Percentiles rank a stretch among this genome's conserved stretches.
phyloP scores from a whole-genome alignment of 2,329 filamentous ascomycete species.

The Bertia moriformis region DNA sequence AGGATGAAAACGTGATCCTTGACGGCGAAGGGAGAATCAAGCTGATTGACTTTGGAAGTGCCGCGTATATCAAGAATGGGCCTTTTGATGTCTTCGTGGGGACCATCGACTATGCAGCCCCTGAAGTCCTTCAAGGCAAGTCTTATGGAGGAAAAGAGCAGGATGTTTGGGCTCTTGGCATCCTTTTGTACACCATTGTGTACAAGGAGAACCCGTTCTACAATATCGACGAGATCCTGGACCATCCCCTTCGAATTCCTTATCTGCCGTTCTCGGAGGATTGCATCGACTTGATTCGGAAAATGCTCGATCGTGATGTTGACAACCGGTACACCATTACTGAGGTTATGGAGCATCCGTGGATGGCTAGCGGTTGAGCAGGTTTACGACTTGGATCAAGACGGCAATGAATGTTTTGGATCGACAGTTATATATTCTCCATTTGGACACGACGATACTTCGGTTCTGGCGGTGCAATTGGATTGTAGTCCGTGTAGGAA shows the following conservation, averaged over 20 bases:
- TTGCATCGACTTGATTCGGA: conserved; percentile 78
- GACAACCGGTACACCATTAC: conserved; percentile 71
- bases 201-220: conserved; percentile 99
- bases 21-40: conserved; percentile 94
- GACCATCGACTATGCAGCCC: conserved; percentile 95
- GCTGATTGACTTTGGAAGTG: conserved; percentile 94
- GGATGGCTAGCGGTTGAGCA: conserved; percentile 28
- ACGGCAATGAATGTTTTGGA: no score
- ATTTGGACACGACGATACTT: no score
- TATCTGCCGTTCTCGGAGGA: conserved; percentile 70
- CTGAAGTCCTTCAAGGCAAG: conserved; percentile 86
- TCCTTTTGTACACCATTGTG: conserved; percentile 93
- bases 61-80: conserved; percentile 94
- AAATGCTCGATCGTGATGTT: conserved; percentile 87
- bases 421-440: no score
- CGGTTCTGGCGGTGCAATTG: no score
- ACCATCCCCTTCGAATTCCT: conserved; percentile 82
- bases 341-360: conserved; percentile 78
- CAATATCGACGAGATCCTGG: conserved; percentile 97
- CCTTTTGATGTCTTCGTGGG: conserved; percentile 98
- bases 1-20: conserved; percentile 93
- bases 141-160: conserved; percentile 93
- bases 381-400: no score
- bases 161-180: conserved; percentile 94
- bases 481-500: no score